Evolutionary conservation across 176 grass and related monocot genomes (phyloP), one percentile per base, ranked within the genome.

Genomic region (Hsuehochloa calcarea): DNA sequence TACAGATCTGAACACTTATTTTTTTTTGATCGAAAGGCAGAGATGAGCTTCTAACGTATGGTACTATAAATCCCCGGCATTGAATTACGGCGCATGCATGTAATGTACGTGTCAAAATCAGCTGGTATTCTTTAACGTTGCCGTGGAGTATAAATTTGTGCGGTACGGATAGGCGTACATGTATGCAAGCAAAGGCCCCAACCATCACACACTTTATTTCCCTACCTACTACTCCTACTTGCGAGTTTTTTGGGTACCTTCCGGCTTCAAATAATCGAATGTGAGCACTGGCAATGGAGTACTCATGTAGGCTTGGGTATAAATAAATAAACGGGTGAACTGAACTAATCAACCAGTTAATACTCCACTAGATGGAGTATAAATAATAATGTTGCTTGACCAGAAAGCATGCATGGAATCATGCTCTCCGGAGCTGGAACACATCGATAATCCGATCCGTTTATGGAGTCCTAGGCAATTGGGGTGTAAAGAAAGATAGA

Each of bases 321-420:
- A 67, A 37, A 39, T 34, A 67, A 37, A 39, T 10, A 66, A 68
- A 80, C 19, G 15, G 52, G 29, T 37, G 14, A 55, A 19, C 31
- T 25, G 22, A 55, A 25, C 11, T 52, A 68, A 68, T 66, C 59
- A 47, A 29, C 64, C 29, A 35, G 10, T 54, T 44, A 1, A 17
- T n/a, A 22, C 22, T 63, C 25, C 26, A 14, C 22, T 26, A 43
- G 8, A 65, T 31, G 22, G 3, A 25, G 13, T 43, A 35, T 54
- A 75, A n/a, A 35, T 54, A 75, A n/a, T 20, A 62, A 1, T 54
- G 58, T 80, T 89, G 87, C 87, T 89, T 89, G 68, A 68, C 67
- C 87, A 14, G n/a, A 84, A 89, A 84, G 59, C 60, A 80, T 40
- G 82, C 82, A 80, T 16, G 45, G 67, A 84, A 80, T 73, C 62